Conservation (phyloP, 129 eudicot genomes). For the Silybum marianum region DNA sequence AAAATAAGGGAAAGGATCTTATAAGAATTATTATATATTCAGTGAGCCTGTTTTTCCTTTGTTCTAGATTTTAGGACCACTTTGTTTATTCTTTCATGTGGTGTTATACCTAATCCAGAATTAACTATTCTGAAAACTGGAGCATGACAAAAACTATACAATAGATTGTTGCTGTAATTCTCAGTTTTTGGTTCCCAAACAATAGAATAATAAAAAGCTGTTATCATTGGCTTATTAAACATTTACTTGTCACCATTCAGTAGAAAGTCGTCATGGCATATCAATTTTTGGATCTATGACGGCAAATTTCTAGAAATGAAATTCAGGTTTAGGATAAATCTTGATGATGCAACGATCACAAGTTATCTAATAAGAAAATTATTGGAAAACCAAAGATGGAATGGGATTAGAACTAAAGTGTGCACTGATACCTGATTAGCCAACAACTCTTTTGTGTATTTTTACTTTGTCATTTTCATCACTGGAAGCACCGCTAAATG, state of each 20-base stretch:
- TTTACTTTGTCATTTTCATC: no score
- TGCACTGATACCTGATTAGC: no score
- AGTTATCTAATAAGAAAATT: not conserved
- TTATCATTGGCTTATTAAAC: not conserved
- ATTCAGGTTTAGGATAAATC: not conserved
- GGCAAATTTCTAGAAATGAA: not conserved
- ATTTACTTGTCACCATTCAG: not conserved
- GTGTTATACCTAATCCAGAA: constrained; percentile 29
- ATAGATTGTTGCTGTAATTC: constrained; percentile 3
- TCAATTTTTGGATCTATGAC: not conserved
- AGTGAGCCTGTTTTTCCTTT: constrained; percentile 6
- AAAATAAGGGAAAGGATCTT: not conserved
- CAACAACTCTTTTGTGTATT: no score
- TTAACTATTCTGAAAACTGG: constrained; percentile 14
- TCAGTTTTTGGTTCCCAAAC: constrained; percentile 6
- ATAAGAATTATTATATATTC: not conserved
- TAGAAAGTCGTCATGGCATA: not conserved
- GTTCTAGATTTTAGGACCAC: constrained; percentile 9
- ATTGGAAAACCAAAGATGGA: no score
- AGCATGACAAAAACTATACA: constrained; percentile 2
- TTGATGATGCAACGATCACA: not conserved
- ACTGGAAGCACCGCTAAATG: no score
- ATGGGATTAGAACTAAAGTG: no score
- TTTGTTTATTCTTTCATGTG: constrained; percentile 24
- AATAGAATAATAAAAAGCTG: not conserved